Base-by-base conservation (phyloP, 2,329 filamentous ascomycete species). In the Aspergillus calidoustus region DNA sequence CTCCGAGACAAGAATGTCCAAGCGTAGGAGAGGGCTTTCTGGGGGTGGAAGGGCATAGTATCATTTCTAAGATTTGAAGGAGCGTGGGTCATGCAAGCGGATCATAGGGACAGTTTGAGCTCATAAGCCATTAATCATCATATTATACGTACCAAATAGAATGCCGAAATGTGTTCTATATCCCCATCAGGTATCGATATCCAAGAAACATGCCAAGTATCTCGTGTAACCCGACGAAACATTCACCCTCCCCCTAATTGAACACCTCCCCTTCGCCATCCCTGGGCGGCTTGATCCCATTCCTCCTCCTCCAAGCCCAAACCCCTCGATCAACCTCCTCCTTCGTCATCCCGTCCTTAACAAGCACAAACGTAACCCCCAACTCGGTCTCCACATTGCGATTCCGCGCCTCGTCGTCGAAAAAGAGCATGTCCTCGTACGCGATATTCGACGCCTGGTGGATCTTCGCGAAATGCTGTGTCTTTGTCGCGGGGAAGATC, bases 391-490 rank as follows among this genome's bases (percentile, higher is more conserved):
- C 87, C 0, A 96, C 94, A 73, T 97, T 93, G 61, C 87, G 83
- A 73, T 98, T 98, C 63, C 94, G 81, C 56, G 84, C 83, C 84
- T 98, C 94, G 70, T 98, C 94, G 69, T 98, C 94, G 68, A 98
- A 98, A 77, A 98, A 98, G 38, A 98, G 76, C 89, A 98, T 96
- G 52, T 97, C 92, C 66, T 90, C 85, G 71, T 87, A 96, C 6
- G 81, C 79, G 3, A 97, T 76, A 1, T 87, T 88, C 15, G 90
- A 93, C 59, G 87, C 83, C 74, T 89, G 86, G 9, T 90, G 86
- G 68, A 98, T 81, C 5, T 85, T 82, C 71, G 89, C 84, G 70
- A 98, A 96, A 77, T 98, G 94, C 64, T 87, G 86, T n/a, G 90
- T 89, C 83, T 98, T 98, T 73, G 83, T 89, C 1, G 88, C 87